Conservation (phyloP, 129 eudicot species). For the Flaveria bidentis region DNA sequence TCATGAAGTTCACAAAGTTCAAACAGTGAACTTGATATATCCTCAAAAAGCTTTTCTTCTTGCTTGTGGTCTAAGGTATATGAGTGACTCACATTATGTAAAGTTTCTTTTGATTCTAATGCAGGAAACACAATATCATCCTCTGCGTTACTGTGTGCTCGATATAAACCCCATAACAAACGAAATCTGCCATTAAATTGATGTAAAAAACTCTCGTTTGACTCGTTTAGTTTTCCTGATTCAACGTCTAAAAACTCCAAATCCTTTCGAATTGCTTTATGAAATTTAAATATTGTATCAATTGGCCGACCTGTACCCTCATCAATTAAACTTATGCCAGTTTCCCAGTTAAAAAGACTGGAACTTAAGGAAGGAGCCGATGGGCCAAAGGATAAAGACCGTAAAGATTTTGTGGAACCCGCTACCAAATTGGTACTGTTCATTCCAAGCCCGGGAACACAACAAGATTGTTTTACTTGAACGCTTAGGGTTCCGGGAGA, state of each 20-base stretch:
- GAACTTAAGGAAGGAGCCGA: slow-evolving; percentile 86
- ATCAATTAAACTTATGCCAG: slow-evolving; percentile 61
- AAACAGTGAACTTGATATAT: slow-evolving; percentile 79
- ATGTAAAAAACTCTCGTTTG: slow-evolving; percentile 71
- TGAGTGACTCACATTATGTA: slow-evolving; percentile 95
- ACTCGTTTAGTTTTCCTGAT: slow-evolving; percentile 78
- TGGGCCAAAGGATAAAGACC: slow-evolving; percentile 84
- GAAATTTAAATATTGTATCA: slow-evolving; percentile 92
- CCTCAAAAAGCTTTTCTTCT: slow-evolving; percentile 92
- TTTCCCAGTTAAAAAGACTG: slow-evolving; percentile 94
- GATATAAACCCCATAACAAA: slow-evolving; percentile 89
- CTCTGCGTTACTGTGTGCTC: slow-evolving; percentile 98
- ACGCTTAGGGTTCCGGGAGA: slow-evolving; percentile 30
- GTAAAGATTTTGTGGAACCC: slow-evolving; percentile 73
- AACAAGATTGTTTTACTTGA: slow-evolving; percentile 72
- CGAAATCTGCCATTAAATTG: slow-evolving; percentile 96
- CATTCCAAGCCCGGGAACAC: slow-evolving; percentile 96
- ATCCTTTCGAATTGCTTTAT: slow-evolving; percentile 95
- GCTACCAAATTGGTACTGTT: slow-evolving; percentile 57
- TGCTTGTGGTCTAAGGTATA: slow-evolving; percentile 97
- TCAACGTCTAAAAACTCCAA: slow-evolving; percentile 89
- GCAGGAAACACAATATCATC: slow-evolving; percentile 99
- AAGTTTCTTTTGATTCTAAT: slow-evolving; percentile 88
- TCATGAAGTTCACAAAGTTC: slow-evolving; percentile 78
- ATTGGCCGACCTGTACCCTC: slow-evolving; percentile 78